These are phyloP conservation scores for Colletotrichum lindemuthianum DNA, from an alignment of 2,329 filamentous ascomycete genomes.

Conservation along the genomic window DNA sequence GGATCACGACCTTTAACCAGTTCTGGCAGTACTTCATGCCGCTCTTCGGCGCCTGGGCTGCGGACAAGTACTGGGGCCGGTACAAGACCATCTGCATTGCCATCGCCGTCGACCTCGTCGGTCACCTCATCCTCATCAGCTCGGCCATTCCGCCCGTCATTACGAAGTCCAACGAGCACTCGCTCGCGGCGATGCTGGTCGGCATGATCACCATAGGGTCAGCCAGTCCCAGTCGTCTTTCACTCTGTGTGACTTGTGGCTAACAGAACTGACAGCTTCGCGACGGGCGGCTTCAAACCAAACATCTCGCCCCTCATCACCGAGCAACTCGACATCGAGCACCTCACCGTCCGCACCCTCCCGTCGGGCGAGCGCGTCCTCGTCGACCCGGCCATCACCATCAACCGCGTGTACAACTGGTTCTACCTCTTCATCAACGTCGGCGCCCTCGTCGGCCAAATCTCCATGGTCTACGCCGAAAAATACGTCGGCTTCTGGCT, in stretches of 20 bases:
- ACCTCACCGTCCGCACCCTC: constrained; percentile 62
- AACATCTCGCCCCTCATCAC: constrained; percentile 76
- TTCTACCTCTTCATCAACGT: constrained; percentile 80
- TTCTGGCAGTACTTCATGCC: constrained; percentile 72
- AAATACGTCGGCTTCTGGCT: constrained; percentile 81
- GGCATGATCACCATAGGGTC: constrained; percentile 57
- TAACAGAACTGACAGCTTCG: constrained; percentile 51
- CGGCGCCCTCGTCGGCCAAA: constrained; percentile 71
- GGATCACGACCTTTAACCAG: constrained; percentile 59
- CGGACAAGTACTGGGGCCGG: constrained; percentile 71
- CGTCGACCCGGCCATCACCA: constrained; percentile 71
- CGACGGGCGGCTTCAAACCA: constrained; percentile 80
- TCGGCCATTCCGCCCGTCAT: constrained; percentile 74
- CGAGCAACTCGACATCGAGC: constrained; percentile 70
- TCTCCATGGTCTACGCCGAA: constrained; percentile 77
- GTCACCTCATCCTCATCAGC: constrained; percentile 73
- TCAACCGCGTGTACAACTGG: constrained; percentile 72
- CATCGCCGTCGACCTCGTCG: constrained; percentile 69
- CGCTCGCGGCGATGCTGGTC: constrained; percentile 72
- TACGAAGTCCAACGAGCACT: constrained; percentile 57
- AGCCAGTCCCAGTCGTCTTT: no score
- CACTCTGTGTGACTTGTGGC: no score
- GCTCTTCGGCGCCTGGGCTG: constrained; percentile 61
- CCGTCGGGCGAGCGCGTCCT: constrained; percentile 70
- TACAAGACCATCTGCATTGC: constrained; percentile 75